Conservation (phyloP, 176 grass and related monocot species). For the Carex littledalei region DNA sequence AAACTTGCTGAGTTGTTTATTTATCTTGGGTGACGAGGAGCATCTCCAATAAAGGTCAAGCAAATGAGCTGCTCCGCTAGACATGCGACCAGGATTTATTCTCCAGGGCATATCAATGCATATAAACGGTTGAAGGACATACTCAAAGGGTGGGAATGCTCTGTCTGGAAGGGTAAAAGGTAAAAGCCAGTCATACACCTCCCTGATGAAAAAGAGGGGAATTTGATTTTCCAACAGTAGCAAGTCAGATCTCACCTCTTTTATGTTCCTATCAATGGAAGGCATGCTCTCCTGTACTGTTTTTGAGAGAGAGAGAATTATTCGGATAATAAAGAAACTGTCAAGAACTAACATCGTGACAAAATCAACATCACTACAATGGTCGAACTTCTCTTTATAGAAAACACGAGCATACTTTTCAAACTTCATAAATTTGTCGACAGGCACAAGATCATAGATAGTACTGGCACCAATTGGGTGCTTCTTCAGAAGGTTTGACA, state of each 20-base stretch:
- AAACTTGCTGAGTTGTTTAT: too few species aligned
- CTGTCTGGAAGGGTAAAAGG: too few species aligned
- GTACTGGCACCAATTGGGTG: too few species aligned
- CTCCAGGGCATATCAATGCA: too few species aligned
- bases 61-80: too few species aligned
- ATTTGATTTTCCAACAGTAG: slow-evolving; percentile 14
- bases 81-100: too few species aligned
- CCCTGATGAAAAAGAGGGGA: not conserved
- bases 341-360: not conserved
- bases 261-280: not conserved
- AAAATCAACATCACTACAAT: not conserved
- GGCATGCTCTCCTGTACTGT: not conserved
- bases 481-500: not conserved
- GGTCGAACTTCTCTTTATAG: not conserved
- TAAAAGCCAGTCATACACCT: not conserved
- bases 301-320: not conserved
- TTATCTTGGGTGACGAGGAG: too few species aligned
- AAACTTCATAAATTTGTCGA: too few species aligned
- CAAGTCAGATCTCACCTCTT: not conserved
- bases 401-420: not conserved
- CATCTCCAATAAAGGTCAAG: too few species aligned
- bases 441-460: too few species aligned
- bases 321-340: slow-evolving; percentile 5
- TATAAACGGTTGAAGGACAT: too few species aligned
- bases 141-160: too few species aligned